Evolutionary conservation across 176 grass and related monocot species (phyloP), one percentile per base, ranked within the genome.

Genomic region (Melocanna baccifera): DNA sequence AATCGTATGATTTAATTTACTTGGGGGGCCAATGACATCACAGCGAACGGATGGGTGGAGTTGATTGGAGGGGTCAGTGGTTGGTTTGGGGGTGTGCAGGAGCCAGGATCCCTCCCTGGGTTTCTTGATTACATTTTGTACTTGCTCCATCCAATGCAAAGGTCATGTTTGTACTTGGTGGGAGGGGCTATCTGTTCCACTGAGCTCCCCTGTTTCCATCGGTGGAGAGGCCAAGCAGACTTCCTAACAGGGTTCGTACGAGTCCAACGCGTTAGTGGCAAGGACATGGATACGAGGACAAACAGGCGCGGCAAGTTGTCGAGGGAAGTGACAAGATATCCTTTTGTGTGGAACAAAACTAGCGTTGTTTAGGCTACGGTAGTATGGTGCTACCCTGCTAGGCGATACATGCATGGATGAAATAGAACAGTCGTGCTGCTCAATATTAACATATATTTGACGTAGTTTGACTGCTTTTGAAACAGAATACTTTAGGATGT

Each of bases 91-190:
- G 6, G 10, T 14, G 10, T 14, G 9, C 47, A 76, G 62, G n/a
- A n/a, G n/a, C n/a, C n/a, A n/a, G 19, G 34, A 80, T 50, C 61
- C 10, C 77, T 52, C 28, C 74, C n/a, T 22, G 62, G 26, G 47
- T 53, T 81, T 69, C 63, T 68, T 69, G 14, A 36, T 67, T 40
- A 69, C 78, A 81, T 41, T 53, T 15, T 68, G 46, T 66, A 67
- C 77, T 51, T 80, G 58, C 62, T 80, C 7, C 29, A 53, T 80
- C 48, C 3, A 36, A 79, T 48, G 76, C 76, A 65, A 79, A 79
- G 61, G 59, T 47, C 40, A 64, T 34, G 61, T 79, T 67, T 80
- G 77, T 80, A 34, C 58, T 47, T 78, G 58, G 16, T 43, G 67
- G 18, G 67, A 45, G 39, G 39, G 20, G 20, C 20, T 70, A 43